phyloP scores from a whole-genome alignment of 768 basidiomycete species.

The Wakefieldia striispora region DNA sequence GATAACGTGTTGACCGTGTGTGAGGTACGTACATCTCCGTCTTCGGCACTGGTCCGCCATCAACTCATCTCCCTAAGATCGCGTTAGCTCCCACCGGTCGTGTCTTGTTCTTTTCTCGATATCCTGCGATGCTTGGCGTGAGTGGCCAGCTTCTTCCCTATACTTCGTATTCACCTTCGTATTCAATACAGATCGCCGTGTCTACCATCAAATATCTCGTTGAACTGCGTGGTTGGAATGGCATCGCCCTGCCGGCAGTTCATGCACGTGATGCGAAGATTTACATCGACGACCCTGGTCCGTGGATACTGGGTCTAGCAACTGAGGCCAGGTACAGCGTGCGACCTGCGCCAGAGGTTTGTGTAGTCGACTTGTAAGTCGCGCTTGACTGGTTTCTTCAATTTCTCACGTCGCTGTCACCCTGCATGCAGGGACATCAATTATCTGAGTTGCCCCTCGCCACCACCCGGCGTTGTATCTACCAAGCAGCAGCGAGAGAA shows the following conservation, averaged over 20 bases:
- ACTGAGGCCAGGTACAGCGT: conserved; percentile 82
- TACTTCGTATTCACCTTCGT: not conserved
- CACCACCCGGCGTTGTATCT: conserved; percentile 73
- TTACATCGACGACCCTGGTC: conserved; percentile 93
- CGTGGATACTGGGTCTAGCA: conserved; percentile 91
- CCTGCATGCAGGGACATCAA: conserved; percentile 62
- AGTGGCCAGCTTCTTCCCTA: conserved; percentile 14
- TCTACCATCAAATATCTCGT: conserved; percentile 88
- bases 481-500: conserved; percentile 77
- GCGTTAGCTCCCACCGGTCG: conserved; percentile 86
- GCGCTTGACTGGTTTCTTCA: not conserved
- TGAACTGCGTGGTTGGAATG: conserved; percentile 91
- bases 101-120: conserved; percentile 82
- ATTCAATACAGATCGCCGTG: conserved; percentile 68
- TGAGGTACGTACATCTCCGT: conserved; percentile 51
- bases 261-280: conserved; percentile 91
- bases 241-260: conserved; percentile 77
- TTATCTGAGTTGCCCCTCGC: conserved; percentile 80
- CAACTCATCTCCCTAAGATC: conserved; percentile 44
- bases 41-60: not conserved
- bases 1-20: conserved; percentile 93
- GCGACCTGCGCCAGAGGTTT: conserved; percentile 75
- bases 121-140: conserved; percentile 89
- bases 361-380: conserved; percentile 81
- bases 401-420: conserved; percentile 1